Evolutionary conservation across 805 yeast genomes (phyloP).

Genomic region (Kluyveromyces wickerhamii): DNA sequence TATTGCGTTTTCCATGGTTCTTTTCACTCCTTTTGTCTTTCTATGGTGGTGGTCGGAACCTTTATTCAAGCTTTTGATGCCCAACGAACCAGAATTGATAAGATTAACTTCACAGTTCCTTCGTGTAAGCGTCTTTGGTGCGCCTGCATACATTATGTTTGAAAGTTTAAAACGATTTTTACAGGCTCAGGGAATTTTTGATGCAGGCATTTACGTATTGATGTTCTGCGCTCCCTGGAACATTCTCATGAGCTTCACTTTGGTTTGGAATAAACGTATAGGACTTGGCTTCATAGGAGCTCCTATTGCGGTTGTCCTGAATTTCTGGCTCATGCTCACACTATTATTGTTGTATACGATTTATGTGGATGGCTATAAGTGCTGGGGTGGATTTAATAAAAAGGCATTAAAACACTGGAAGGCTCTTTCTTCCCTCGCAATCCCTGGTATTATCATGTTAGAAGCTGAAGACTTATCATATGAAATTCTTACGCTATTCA

Average conservation of each 20-base stretch:
- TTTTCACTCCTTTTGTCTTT: slow-evolving; percentile 43
- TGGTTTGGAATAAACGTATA: slow-evolving; percentile 61
- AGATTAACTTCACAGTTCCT: slow-evolving; percentile 50
- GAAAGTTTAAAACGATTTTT: slow-evolving; percentile 76
- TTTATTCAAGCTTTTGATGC: slow-evolving; percentile 29
- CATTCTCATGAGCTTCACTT: slow-evolving; percentile 53
- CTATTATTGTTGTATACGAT: slow-evolving; percentile 47
- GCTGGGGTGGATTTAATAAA: slow-evolving; percentile 58
- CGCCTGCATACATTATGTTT: slow-evolving; percentile 71
- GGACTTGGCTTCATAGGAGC: slow-evolving; percentile 82
- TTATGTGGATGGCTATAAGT: slow-evolving; percentile 53
- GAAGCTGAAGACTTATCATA: slow-evolving; percentile 72
- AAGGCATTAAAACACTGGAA: slow-evolving; percentile 50
- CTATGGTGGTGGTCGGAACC: slow-evolving; percentile 59
- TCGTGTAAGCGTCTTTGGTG: slow-evolving; percentile 52
- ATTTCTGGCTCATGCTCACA: slow-evolving; percentile 64
- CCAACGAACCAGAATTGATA: slow-evolving; percentile 51
- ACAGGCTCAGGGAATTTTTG: slow-evolving; percentile 82
- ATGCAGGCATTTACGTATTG: slow-evolving; percentile 71
- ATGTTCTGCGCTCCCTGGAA: slow-evolving; percentile 63
- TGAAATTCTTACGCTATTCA: slow-evolving; percentile 61
- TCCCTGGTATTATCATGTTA: slow-evolving; percentile 73
- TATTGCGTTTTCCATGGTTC: slow-evolving; percentile 48
- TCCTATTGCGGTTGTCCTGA: slow-evolving; percentile 64
- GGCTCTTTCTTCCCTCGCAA: slow-evolving; percentile 50